Percentiles rank a stretch among this genome's conserved stretches.
Evolutionary conservation across 1,284 basidiomycete species (phyloP).

Genomic region (Moniliella sp.): DNA sequence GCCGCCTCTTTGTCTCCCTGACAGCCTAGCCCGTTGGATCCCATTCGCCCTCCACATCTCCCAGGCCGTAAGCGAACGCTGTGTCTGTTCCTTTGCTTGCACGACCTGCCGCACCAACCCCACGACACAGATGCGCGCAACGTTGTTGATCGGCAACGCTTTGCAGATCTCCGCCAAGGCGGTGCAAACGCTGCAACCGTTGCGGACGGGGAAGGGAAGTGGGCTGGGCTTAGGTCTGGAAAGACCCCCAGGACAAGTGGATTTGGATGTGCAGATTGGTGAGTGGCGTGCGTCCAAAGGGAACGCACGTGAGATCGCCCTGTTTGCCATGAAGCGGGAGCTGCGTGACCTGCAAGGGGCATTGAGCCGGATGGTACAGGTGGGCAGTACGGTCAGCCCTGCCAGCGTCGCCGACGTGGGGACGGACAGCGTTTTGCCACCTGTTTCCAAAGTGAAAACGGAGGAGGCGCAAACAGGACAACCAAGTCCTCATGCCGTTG

Average conservation of each 20-base stretch:
- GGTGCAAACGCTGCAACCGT: constrained; percentile 16
- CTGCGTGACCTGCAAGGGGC: constrained; percentile 23
- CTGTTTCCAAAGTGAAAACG: no score
- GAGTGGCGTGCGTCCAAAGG: constrained; percentile 11
- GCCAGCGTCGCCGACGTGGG: background rate
- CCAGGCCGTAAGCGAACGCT: constrained; percentile 21
- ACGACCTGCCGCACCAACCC: constrained; percentile 26
- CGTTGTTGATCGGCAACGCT: constrained; percentile 21
- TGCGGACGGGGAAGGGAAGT: constrained; percentile 8
- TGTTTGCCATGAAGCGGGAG: constrained; percentile 32
- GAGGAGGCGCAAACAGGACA: constrained; percentile 5
- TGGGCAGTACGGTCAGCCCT: constrained; percentile 3
- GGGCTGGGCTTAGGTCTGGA: no score
- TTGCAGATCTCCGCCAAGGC: constrained; percentile 31
- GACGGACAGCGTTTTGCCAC: no score
- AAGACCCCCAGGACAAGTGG: no score
- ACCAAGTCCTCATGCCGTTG: no score
- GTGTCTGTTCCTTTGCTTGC: constrained; percentile 25
- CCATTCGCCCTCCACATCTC: constrained; percentile 24
- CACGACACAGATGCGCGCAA: constrained; percentile 11
- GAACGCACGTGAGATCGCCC: constrained; percentile 26
- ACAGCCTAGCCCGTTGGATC: constrained; percentile 4
- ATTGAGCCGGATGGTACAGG: constrained; percentile 14
- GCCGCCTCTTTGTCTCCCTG: background rate
- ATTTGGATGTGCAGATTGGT: constrained; percentile 22